Conservation (phyloP, 768 basidiomycete species). For the Termitomyces titanicus region DNA sequence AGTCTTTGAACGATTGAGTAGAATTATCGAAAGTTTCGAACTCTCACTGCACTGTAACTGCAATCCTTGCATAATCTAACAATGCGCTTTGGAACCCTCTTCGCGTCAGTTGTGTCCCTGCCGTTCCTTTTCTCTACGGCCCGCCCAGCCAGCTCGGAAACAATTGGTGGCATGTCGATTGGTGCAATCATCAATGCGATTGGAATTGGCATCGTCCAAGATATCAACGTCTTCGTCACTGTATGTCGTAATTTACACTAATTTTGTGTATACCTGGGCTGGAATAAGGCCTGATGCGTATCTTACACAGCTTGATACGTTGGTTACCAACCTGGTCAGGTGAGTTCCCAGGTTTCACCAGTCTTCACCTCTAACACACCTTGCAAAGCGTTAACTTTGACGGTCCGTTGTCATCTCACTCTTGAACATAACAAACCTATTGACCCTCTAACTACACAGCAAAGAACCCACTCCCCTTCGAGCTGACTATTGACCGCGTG, state of each 20-base stretch:
- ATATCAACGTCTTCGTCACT: slow-evolving; percentile 36
- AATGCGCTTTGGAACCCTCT: slow-evolving; percentile 9
- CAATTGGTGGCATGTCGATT: slow-evolving; percentile 21
- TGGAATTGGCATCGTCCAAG: slow-evolving; percentile 34
- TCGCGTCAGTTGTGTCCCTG: slow-evolving; percentile 22
- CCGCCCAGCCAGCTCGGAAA: slow-evolving; percentile 14
- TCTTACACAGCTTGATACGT: slow-evolving; percentile 30
- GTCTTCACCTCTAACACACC: background rate
- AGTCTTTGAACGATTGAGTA: background rate
- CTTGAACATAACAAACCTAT: background rate
- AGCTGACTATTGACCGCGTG: slow-evolving; percentile 42
- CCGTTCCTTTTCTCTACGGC: slow-evolving; percentile 23
- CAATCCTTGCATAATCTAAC: background rate
- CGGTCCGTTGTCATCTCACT: slow-evolving; percentile 17
- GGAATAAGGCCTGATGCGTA: background rate
- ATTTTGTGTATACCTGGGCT: background rate
- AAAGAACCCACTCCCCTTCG: slow-evolving; percentile 40
- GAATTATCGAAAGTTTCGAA: background rate
- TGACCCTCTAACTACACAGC: slow-evolving; percentile 18
- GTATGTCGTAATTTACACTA: slow-evolving; percentile 16
- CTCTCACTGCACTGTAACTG: too few species aligned
- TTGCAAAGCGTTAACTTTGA: slow-evolving; percentile 32
- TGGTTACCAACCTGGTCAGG: slow-evolving; percentile 33
- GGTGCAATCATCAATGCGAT: slow-evolving; percentile 38
- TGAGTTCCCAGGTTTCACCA: slow-evolving; percentile 14